These are phyloP conservation scores for Sparassis latifolia DNA, from an alignment of 1,284 basidiomycete genomes.

Conservation along the genomic window DNA sequence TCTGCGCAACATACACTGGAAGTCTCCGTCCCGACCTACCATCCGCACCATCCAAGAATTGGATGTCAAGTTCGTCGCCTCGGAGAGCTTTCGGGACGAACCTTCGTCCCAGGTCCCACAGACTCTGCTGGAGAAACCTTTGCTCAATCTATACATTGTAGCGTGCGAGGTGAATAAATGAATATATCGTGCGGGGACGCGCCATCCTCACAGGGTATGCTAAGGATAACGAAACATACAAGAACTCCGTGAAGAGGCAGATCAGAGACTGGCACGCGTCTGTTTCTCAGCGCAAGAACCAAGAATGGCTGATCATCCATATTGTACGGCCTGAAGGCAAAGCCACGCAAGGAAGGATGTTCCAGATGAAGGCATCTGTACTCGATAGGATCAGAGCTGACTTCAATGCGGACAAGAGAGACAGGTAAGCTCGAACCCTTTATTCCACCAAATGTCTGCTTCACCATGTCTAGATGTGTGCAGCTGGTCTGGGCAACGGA, in stretches of 20 bases:
- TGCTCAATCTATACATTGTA: slow-evolving; percentile 83
- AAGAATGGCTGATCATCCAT: slow-evolving; percentile 88
- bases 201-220: slow-evolving; percentile 9
- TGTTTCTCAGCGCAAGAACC: slow-evolving; percentile 65
- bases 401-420: slow-evolving; percentile 86
- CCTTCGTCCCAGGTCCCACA: slow-evolving; percentile 70
- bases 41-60: slow-evolving; percentile 85
- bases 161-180: slow-evolving; percentile 69
- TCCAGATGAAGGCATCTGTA: slow-evolving; percentile 78
- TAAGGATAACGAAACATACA: slow-evolving; percentile 85
- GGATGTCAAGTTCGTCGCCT: slow-evolving; percentile 64
- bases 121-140: slow-evolving; percentile 77
- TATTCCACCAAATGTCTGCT: background rate
- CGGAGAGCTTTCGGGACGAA: slow-evolving; percentile 70
- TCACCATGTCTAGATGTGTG: slow-evolving; percentile 52
- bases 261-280: slow-evolving; percentile 86
- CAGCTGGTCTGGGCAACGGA: slow-evolving; percentile 69
- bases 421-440: slow-evolving; percentile 54
- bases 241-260: slow-evolving; percentile 70
- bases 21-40: slow-evolving; percentile 58
- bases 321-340: slow-evolving; percentile 68
- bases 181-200: background rate
- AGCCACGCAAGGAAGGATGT: slow-evolving; percentile 58
- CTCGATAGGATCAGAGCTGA: slow-evolving; percentile 90
- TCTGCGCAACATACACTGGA: slow-evolving; percentile 89